Evolutionary conservation across 2,329 filamentous ascomycete species (phyloP), one percentile per base, ranked within the genome.

Genomic region (Cadophora sp.): DNA sequence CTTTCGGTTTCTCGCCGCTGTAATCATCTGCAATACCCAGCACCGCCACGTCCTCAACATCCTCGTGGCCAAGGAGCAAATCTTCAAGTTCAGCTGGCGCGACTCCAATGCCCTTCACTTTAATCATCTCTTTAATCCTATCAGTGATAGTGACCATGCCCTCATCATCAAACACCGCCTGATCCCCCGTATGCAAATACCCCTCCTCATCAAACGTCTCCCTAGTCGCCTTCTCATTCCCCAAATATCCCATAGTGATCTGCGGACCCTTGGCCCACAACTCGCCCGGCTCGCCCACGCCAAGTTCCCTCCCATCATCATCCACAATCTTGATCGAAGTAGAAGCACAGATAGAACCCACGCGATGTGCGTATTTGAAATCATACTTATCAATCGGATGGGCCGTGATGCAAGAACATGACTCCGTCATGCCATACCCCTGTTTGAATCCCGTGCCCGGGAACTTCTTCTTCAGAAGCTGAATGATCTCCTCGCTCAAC

Each of bases 121-220:
- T 82, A 68, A 82, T 82, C 66, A 82, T 76, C 73, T 86, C 89
- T 82, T 93, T 93, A 76, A 88, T 88, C 36, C 91, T 84, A 75
- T 93, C 91, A 13, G 91, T 89, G 66, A 93, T 91, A 77, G 96
- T 91, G 48, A 94, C 94, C 69, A 89, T 84, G n/a, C 83, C 77
- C 70, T 87, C 83, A 20, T 86, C 79, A 67, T 85, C 87, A 11
- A 86, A 88, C 48, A 92, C 83, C 0, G 86, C 87, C 76, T 88
- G 69, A 73, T 93, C 91, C 1, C 91, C 91, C 0, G 90, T 92
- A 73, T 86, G 87, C 70, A 93, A 80, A 88, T 89, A 93, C 0
- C 89, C 87, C 66, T 91, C 90, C 1, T 87, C 79, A 1, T 92
- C 94, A 72, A 70, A 73, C 13, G 70, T 71, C 2, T 62, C 36